Percentiles rank a stretch among this genome's conserved stretches.
Conservation (phyloP, 345 rosid genomes). For the Eucalyptus polyanthemos region DNA sequence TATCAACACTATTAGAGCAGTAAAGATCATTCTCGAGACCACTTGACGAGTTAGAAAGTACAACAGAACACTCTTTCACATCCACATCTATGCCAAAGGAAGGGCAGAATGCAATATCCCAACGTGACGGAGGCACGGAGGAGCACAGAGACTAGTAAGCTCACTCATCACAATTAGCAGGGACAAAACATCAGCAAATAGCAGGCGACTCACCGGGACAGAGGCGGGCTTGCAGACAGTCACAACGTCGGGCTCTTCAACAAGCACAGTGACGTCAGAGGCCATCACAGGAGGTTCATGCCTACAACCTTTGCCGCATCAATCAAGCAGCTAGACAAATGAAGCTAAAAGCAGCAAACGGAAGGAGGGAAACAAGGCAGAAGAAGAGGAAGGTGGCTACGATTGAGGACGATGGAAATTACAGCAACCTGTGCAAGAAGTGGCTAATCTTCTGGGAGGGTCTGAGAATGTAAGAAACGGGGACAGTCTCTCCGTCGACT, state of each 20-base stretch:
- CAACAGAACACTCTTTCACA: not conserved
- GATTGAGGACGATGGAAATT: not conserved
- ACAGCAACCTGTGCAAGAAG: constrained; percentile 59
- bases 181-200: not conserved
- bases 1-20: not conserved
- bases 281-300: constrained; percentile 91
- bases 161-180: not conserved
- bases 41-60: not conserved
- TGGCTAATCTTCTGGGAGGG: constrained; percentile 87
- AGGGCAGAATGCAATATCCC: not conserved
- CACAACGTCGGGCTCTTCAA: constrained; percentile 59
- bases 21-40: not conserved
- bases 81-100: not conserved
- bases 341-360: not conserved
- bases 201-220: constrained; percentile 55
- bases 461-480: constrained; percentile 62
- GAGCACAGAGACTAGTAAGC: not conserved
- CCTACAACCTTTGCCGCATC: constrained; percentile 24
- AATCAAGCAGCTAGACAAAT: not conserved
- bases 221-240: constrained; percentile 87
- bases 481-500: constrained; percentile 73
- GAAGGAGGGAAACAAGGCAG: not conserved
- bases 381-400: not conserved
- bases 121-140: not conserved
- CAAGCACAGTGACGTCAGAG: constrained; percentile 45